Evolutionary conservation across 306 rosid genomes (phyloP).

Genomic region (Medicago truncatula): DNA sequence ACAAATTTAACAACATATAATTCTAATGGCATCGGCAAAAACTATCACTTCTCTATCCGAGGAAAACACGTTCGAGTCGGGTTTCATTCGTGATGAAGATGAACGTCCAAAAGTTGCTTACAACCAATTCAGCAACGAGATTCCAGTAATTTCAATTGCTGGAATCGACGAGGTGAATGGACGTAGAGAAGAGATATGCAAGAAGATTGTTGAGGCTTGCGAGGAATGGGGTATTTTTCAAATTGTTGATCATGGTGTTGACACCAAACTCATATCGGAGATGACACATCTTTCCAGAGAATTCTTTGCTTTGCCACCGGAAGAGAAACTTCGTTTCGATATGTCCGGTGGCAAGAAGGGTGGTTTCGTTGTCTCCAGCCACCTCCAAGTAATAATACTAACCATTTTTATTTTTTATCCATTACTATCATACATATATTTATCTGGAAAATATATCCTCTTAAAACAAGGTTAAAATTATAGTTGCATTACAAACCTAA

Average conservation of each 20-base stretch:
- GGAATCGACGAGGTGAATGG: slow-evolving; percentile 64
- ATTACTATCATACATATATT: not conserved
- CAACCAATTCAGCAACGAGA: slow-evolving; percentile 68
- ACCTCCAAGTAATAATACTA: slow-evolving; percentile 58
- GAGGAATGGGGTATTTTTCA: slow-evolving; percentile 89
- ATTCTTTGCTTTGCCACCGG: slow-evolving; percentile 65
- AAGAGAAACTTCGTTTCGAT: slow-evolving; percentile 78
- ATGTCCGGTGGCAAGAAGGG: slow-evolving; percentile 89
- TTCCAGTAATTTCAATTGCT: slow-evolving; percentile 67
- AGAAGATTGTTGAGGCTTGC: slow-evolving; percentile 68
- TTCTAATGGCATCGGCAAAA: slow-evolving; percentile 39
- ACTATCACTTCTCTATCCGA: slow-evolving; percentile 66
- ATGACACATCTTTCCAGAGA: slow-evolving; percentile 65
- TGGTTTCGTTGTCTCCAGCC: slow-evolving; percentile 86
- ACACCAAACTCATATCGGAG: slow-evolving; percentile 51
- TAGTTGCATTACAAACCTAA: no score
- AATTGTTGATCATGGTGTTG: slow-evolving; percentile 74
- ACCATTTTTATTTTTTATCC: no score
- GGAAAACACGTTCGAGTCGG: slow-evolving; percentile 50
- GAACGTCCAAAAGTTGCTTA: slow-evolving; percentile 81
- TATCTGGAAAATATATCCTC: not conserved
- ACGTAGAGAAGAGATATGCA: slow-evolving; percentile 54
- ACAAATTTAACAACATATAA: not conserved
- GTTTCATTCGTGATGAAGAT: slow-evolving; percentile 74
- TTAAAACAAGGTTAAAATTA: no score